Evolutionary conservation across 371 early-diverging fungal species (phyloP), one percentile per base, ranked within the genome.

Genomic region (Mortierella sp.): DNA sequence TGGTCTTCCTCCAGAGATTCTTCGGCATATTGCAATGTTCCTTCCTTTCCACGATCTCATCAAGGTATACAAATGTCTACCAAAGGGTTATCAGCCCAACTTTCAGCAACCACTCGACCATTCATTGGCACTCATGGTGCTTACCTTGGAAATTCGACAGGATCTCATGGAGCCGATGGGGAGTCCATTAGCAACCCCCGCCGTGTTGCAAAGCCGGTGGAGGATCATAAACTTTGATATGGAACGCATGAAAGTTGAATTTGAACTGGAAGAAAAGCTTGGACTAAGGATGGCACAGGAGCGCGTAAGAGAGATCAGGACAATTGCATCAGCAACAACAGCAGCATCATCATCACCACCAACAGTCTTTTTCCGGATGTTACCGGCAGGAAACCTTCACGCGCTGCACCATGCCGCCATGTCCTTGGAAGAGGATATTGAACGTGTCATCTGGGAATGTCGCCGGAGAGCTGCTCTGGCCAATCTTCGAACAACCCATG

Each of bases 181-280:
- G 28, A 27, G 8, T 5, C 7, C 50, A 13, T 16, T 13, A 10
- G 14, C 3, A 16, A 0, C 53, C 9, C 51, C 22, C 3, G 46
- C 22, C 2, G 29, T 47, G 3, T n/a, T 71, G 13, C 43, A 50
- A 31, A 64, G 60, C 0, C 48, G 51, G 10, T 71, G 71, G 71
- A 37, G 71, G 8, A 65, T 45, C 9, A 64, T 57, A 1, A 39
- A 37, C 29, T 71, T 65, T 50, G 71, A 71, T 39, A 8, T 52
- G 31, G 65, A 60, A 1, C 28, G 22, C 1, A 47, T 64, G 65
- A n/a, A 45, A 16, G 54, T 71, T 7, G 65, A 58, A 6, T 71
- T 71, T 17, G 47, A 71, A 40, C 51, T 71, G 28, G 71, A 71
- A 37, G 71, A 64, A 28, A 71, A 71, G 31, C 57, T 71, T 21